Base-by-base conservation (phyloP, 2,329 filamentous ascomycete species). In the Sclerotinia spermophila region DNA sequence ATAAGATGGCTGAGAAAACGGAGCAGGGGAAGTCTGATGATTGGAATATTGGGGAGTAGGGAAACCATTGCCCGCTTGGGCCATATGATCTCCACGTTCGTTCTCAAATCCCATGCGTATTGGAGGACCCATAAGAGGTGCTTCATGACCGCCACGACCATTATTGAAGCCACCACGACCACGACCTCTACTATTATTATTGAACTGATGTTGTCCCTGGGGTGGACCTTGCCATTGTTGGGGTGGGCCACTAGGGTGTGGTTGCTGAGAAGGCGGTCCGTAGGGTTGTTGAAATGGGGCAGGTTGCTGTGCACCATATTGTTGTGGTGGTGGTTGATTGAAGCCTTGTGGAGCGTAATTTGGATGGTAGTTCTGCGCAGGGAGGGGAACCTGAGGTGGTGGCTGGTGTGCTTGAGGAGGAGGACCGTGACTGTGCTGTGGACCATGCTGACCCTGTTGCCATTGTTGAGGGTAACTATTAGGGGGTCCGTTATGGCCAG, bases 271-370 rank as follows among this genome's bases (percentile, higher is more conserved):
- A 56, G 78, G 77, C 24, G 77, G 78, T 60, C 76, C 81, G 73
- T 82, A 81, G 24, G 65, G 65, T 75, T 78, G 81, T 61, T 79
- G 79, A 58, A 66, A 66, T 48, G 80, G 77, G 45, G 79, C 75
- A 69, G 79, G 75, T 72, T 79, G 79, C 53, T 79, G 78, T 75
- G 77, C 79, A 74, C 82, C 82, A 61, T 76, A 71, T 71, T 76
- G 74, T 58, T 70, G 72, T 66, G 76, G 69, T 40, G 76, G 69
- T n/a, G 33, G 33, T 42, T 76, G 75, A 67, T 84, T 79, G 71
- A 88, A 89, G 13, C 82, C 79, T 75, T 88, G 87, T 55, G 84
- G 84, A 53, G 86, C 83, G 76, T 87, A 89, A 78, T 86, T 87
- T 45, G 86, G 86, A 74, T 88, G 86, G 75, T 88, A 88, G 75